A percentile compares a stretch with the other conserved stretches of the same genome.
These are phyloP conservation scores for Thraustotheca clavata DNA, from an alignment of 352 stramenopile genomes.

Conservation along the genomic window DNA sequence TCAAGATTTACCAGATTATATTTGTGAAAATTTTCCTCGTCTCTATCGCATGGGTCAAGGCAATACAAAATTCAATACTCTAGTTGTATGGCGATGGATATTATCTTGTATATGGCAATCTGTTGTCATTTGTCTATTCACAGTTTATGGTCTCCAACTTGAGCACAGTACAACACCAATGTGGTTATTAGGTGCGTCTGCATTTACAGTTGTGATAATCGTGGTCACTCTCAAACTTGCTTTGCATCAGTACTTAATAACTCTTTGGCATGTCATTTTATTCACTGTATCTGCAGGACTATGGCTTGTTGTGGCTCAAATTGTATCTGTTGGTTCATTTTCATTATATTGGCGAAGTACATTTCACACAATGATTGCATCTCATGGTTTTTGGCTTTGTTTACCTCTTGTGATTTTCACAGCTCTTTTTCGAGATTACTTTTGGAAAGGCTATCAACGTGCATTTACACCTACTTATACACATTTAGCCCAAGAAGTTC, in stretches of 20 bases:
- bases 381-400: slow-evolving; percentile 67
- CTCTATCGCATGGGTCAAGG: slow-evolving; percentile 79
- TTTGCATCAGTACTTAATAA: slow-evolving; percentile 81
- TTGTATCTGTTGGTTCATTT: slow-evolving; percentile 65
- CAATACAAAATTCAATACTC: slow-evolving; percentile 80
- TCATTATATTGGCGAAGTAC: slow-evolving; percentile 79
- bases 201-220: slow-evolving; percentile 92
- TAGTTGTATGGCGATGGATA: slow-evolving; percentile 77
- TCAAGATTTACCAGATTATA: slow-evolving; percentile 69
- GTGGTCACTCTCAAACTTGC: slow-evolving; percentile 94
- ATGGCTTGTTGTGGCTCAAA: slow-evolving; percentile 59
- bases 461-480: slow-evolving; percentile 77
- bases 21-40: slow-evolving; percentile 59
- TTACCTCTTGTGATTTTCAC: slow-evolving; percentile 60
- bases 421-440: slow-evolving; percentile 62
- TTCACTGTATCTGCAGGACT: slow-evolving; percentile 58
- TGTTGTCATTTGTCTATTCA: slow-evolving; percentile 74
- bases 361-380: slow-evolving; percentile 59
- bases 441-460: slow-evolving; percentile 79
- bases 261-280: slow-evolving; percentile 55
- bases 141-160: slow-evolving; percentile 76
- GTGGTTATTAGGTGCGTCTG: slow-evolving; percentile 89
- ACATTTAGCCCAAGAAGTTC: slow-evolving; percentile 77
- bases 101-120: slow-evolving; percentile 77
- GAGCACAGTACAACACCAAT: slow-evolving; percentile 80